Evolutionary conservation across 2,329 filamentous ascomycete genomes (phyloP).

Genomic region (Ophiocordyceps sinensis): DNA sequence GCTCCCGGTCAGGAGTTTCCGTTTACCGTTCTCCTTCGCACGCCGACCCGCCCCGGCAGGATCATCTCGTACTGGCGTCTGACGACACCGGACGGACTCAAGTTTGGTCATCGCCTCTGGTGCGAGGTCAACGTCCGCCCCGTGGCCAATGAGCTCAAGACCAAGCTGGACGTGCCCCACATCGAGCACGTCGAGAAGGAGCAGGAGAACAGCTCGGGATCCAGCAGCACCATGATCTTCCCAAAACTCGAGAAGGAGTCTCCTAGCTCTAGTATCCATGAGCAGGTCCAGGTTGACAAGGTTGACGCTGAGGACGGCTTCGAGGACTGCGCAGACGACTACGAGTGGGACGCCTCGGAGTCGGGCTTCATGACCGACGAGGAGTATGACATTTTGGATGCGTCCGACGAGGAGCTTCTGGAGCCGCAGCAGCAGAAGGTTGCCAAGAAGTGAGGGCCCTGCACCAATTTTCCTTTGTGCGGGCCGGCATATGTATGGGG

Average conservation of each 20-base stretch:
- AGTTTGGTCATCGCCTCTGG: slow-evolving; percentile 91
- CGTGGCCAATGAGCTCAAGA: slow-evolving; percentile 12
- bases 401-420: slow-evolving; percentile 74
- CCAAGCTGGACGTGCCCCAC: slow-evolving; percentile 7
- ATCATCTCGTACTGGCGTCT: slow-evolving; percentile 94
- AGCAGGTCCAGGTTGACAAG: slow-evolving; percentile 42
- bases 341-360: slow-evolving; percentile 50
- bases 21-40: slow-evolving; percentile 77
- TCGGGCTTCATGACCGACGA: slow-evolving; percentile 89
- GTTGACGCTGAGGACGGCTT: slow-evolving; percentile 22
- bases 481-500: not conserved
- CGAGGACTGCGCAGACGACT: slow-evolving; percentile 37
- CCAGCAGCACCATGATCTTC: slow-evolving; percentile 75
- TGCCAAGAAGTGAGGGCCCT: slow-evolving; percentile 17
- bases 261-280: slow-evolving; percentile 63
- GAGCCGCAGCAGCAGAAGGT: slow-evolving; percentile 35
- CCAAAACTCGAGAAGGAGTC: slow-evolving; percentile 93
- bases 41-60: slow-evolving; percentile 61
- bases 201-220: slow-evolving; percentile 11
- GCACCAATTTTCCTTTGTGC: not conserved
- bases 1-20: slow-evolving; percentile 58
- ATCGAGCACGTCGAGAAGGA: slow-evolving; percentile 15
- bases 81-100: slow-evolving; percentile 62
- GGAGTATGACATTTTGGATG: slow-evolving; percentile 94
- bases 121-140: slow-evolving; percentile 68